phyloP scores from a whole-genome alignment of 495 filamentous ascomycete genomes.

The Mytilinidion resinicola region DNA sequence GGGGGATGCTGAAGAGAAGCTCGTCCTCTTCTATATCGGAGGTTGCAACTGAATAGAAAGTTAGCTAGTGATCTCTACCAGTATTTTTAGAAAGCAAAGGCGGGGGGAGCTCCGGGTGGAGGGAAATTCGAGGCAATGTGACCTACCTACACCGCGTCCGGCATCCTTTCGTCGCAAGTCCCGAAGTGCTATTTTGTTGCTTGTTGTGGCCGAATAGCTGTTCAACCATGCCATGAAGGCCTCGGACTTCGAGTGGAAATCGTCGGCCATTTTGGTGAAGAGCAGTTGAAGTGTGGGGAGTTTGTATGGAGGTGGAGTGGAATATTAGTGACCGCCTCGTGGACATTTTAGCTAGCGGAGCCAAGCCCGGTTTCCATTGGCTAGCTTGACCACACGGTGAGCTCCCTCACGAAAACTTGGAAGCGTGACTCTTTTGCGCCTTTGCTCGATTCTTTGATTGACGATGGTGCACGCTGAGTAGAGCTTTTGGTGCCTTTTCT shows the following conservation, averaged over 20 bases:
- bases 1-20: slow-evolving; percentile 59
- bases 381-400: no score
- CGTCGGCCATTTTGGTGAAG: slow-evolving; percentile 8
- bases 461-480: neutral
- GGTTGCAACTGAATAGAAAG: slow-evolving; percentile 46
- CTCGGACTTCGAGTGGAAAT: slow-evolving; percentile 44
- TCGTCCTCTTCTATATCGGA: slow-evolving; percentile 55
- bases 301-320: no score
- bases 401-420: no score
- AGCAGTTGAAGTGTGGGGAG: neutral
- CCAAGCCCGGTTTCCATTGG: no score
- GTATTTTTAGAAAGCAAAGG: neutral
- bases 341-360: slow-evolving; percentile 13
- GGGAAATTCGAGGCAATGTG: slow-evolving; percentile 5
- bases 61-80: slow-evolving; percentile 2
- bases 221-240: slow-evolving; percentile 53
- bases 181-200: slow-evolving; percentile 48
- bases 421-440: no score
- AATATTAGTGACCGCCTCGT: slow-evolving; percentile 5
- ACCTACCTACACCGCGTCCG: slow-evolving; percentile 58
- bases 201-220: slow-evolving; percentile 46
- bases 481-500: neutral
- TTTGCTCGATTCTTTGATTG: neutral
- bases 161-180: slow-evolving; percentile 48
- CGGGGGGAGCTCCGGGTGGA: neutral